phyloP scores from a whole-genome alignment of 2,329 filamentous ascomycete genomes.

The Teratosphaeria viscida region DNA sequence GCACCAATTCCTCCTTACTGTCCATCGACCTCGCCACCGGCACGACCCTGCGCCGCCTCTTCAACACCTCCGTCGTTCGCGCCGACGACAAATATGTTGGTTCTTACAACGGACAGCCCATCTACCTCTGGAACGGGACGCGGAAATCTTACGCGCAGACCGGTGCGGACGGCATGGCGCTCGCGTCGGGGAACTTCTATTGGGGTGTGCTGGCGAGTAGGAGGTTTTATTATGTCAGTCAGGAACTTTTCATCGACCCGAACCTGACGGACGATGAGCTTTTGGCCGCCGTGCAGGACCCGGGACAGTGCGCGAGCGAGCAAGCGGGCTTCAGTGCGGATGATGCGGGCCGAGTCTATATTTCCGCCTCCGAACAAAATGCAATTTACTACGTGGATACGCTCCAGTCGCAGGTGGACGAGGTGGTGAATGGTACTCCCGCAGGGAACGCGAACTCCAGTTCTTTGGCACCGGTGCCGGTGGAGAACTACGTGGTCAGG shows the following conservation, averaged over 20 bases:
- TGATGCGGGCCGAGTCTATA: slow-evolving; percentile 32
- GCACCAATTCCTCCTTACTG: slow-evolving; percentile 28
- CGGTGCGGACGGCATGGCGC: slow-evolving; percentile 24
- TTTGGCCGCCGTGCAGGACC: slow-evolving; percentile 27
- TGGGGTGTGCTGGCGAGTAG: slow-evolving; percentile 33
- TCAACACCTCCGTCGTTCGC: slow-evolving; percentile 28
- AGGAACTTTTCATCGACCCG: slow-evolving; percentile 24
- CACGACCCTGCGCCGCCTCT: slow-evolving; percentile 26
- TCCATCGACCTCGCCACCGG: slow-evolving; percentile 31
- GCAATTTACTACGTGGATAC: slow-evolving; percentile 36
- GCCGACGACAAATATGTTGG: slow-evolving; percentile 32
- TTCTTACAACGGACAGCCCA: slow-evolving; percentile 23
- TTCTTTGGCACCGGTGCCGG: slow-evolving; percentile 23
- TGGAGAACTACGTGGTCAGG: slow-evolving; percentile 31
- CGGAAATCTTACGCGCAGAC: slow-evolving; percentile 12
- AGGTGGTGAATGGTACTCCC: slow-evolving; percentile 26
- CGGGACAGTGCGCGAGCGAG: slow-evolving; percentile 31
- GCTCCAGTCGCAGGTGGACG: slow-evolving; percentile 23
- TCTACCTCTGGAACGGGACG: slow-evolving; percentile 20
- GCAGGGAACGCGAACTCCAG: slow-evolving; percentile 11
- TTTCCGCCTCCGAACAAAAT: slow-evolving; percentile 34
- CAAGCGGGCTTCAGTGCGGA: slow-evolving; percentile 35
- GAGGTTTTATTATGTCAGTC: slow-evolving; percentile 32
- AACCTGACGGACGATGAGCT: slow-evolving; percentile 27
- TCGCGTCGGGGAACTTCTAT: slow-evolving; percentile 32